Percentiles rank a stretch among this genome's conserved stretches.
Evolutionary conservation across 2,329 filamentous ascomycete genomes (phyloP).

Genomic region (Phaeosphaeria sp.): DNA sequence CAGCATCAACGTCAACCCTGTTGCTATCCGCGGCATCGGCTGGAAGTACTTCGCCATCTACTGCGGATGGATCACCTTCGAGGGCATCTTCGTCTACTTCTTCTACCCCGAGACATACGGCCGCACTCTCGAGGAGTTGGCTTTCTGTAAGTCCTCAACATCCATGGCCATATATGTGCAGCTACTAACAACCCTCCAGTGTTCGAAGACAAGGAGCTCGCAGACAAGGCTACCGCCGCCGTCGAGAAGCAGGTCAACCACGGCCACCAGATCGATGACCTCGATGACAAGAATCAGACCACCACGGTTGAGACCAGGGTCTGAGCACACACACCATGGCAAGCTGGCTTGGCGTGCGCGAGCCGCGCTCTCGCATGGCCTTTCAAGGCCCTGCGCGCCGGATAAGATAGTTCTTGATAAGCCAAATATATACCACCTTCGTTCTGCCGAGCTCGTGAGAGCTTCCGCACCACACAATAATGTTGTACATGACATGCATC

Average conservation of each 20-base stretch:
- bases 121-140: slow-evolving; percentile 67
- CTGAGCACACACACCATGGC: slow-evolving; percentile 3
- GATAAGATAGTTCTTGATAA: no score
- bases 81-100: slow-evolving; percentile 63
- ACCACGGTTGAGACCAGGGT: slow-evolving; percentile 27
- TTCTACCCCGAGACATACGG: slow-evolving; percentile 68
- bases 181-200: slow-evolving; percentile 29
- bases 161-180: accelerated
- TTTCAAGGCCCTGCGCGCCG: no score
- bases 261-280: slow-evolving; percentile 12
- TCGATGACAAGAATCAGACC: slow-evolving; percentile 18
- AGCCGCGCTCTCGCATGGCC: no score
- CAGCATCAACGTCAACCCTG: slow-evolving; percentile 61
- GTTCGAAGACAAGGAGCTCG: slow-evolving; percentile 45
- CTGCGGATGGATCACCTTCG: slow-evolving; percentile 62
- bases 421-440: no score
- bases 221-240: slow-evolving; percentile 39
- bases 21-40: slow-evolving; percentile 61
- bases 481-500: no score
- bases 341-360: no score
- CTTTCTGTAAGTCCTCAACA: slow-evolving; percentile 34
- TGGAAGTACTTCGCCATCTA: slow-evolving; percentile 65
- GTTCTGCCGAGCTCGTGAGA: no score
- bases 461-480: no score
- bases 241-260: slow-evolving; percentile 45